Base-by-base conservation (phyloP, 2,329 filamentous ascomycete species). In the Fusarium praegraminearum region DNA sequence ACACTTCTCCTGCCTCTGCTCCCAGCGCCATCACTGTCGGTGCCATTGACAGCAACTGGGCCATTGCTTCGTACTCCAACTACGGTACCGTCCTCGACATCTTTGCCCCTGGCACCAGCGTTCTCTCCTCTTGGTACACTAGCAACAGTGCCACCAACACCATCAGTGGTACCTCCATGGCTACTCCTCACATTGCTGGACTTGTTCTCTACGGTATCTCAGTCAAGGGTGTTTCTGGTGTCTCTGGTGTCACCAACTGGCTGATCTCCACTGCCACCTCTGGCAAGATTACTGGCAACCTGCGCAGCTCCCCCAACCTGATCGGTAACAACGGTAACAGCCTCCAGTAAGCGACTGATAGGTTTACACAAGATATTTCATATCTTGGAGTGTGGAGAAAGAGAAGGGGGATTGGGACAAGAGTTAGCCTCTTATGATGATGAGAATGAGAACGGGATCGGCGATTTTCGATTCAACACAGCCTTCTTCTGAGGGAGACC, bases 151-250 rank as follows among this genome's bases (percentile, higher is more conserved):
- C 85, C 46, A 83, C 77, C 56, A 80, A 80, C 67, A 81, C 75
- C 47, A 83, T 89, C 74, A 85, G 82, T 16, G 89, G 89, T 36
- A 91, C 89, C 13, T 88, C 84, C n/a, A 90, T 90, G 88, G 87
- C 89, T 6, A 79, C 83, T 5, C 89, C 89, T 2, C 88, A 90
- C 74, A 81, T 91, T 62, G 82, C 85, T 33, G 89, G 89, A 28
- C 80, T 91, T 26, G 86, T 70, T 24, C 76, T 82, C 16, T 83
- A 83, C 74, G 76, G 80, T 46, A 79, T 89, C 57, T 80, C 80
- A 12, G 78, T 87, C 16, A 77, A 85, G 60, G 79, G 80, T 38
- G 38, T 76, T 35, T 74, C 72, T 49, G 76, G 76, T 26, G 70
- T 76, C 38, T 49, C 63, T 41, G 82, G 76, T 38, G 80, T 87